Conservation (phyloP, 148 eudicot species). For the Cornus suecica region DNA sequence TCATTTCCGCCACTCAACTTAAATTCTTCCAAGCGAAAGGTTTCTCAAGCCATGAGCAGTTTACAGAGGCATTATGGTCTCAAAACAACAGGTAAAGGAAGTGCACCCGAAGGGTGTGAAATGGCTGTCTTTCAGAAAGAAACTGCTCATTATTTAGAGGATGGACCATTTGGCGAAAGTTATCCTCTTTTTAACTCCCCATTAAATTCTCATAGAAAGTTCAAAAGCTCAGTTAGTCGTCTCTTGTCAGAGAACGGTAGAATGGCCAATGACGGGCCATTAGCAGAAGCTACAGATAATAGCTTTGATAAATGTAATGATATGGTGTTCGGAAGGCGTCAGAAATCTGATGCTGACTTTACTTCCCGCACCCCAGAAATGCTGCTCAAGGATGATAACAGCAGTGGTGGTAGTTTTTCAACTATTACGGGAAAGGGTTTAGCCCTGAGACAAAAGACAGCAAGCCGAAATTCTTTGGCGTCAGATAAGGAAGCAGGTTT, state of each 20-base stretch:
- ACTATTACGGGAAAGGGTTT: slow-evolving; percentile 71
- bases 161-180: slow-evolving; percentile 40
- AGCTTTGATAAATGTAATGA: slow-evolving; percentile 42
- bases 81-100: slow-evolving; percentile 22
- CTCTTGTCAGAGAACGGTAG: slow-evolving; percentile 44
- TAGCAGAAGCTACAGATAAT: slow-evolving; percentile 26
- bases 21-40: slow-evolving; percentile 43
- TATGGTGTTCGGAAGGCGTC: slow-evolving; percentile 49
- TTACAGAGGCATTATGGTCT: slow-evolving; percentile 79
- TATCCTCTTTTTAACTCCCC: slow-evolving; percentile 43
- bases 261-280: slow-evolving; percentile 22
- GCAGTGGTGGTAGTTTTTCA: slow-evolving; percentile 54
- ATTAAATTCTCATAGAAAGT: slow-evolving; percentile 63
- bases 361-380: slow-evolving; percentile 50
- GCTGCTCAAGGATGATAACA: slow-evolving; percentile 68
- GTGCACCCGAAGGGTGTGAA: slow-evolving; percentile 55
- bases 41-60: slow-evolving; percentile 77
- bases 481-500: slow-evolving; percentile 40
- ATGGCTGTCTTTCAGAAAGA: slow-evolving; percentile 65
- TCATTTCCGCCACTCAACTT: slow-evolving; percentile 58
- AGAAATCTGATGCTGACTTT: slow-evolving; percentile 59
- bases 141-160: slow-evolving; percentile 34
- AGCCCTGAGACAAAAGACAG: slow-evolving; percentile 77
- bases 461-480: slow-evolving; percentile 50
- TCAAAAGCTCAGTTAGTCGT: slow-evolving; percentile 60